Conservation (phyloP, 75 land plant species). For the Isoetes taiwanensis region DNA sequence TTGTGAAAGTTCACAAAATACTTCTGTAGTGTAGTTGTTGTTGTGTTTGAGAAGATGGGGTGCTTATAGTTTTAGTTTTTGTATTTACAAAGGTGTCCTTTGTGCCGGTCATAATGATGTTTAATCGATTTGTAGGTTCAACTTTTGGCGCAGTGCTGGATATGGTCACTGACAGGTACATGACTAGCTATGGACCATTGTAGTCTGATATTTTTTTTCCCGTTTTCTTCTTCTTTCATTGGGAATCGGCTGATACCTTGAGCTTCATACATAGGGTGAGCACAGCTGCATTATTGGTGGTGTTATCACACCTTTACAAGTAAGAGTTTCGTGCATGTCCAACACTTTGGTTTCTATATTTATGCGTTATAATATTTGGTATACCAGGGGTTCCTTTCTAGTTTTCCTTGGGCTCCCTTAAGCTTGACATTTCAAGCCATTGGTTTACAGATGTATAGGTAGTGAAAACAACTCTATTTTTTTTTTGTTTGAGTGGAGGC, state of each 20-base stretch:
- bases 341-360: no score
- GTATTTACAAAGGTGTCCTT: no score
- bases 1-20: no score
- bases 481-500: no score
- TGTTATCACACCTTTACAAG: constrained; percentile 84
- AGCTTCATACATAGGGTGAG: no score
- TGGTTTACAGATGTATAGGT: constrained; percentile 99
- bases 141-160: constrained; percentile 99
- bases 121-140: constrained; percentile 45
- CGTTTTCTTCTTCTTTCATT: not conserved
- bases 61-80: no score
- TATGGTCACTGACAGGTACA: constrained; percentile 97
- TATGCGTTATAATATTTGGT: no score
- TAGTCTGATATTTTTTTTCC: not conserved
- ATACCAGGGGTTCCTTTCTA: constrained; percentile 64
- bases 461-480: no score
- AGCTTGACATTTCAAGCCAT: constrained; percentile 84
- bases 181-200: not conserved
- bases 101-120: no score
- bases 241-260: no score
- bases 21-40: no score
- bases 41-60: no score
- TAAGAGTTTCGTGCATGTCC: constrained; percentile 13
- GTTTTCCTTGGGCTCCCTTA: constrained; percentile 69
- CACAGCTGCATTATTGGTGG: constrained; percentile 85